Evolutionary conservation across 2,329 filamentous ascomycete genomes (phyloP).

Genomic region (Penicillium sp.): DNA sequence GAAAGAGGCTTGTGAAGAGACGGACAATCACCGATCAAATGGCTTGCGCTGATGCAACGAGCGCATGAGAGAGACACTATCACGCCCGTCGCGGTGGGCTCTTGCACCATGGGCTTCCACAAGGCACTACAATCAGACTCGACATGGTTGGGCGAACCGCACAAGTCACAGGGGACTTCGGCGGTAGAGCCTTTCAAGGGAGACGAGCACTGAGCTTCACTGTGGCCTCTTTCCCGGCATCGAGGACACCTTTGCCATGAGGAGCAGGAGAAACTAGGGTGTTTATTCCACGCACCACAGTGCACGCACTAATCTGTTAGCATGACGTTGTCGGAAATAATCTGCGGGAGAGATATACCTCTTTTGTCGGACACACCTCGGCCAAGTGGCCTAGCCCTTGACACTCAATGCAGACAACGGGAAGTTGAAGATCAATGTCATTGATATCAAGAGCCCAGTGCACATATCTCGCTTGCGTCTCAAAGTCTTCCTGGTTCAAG

Average conservation of each 20-base stretch:
- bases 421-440: constrained; percentile 41
- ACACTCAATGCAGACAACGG: constrained; percentile 45
- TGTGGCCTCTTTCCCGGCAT: constrained; percentile 64
- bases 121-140: constrained; percentile 60
- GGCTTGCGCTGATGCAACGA: constrained; percentile 43
- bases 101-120: constrained; percentile 49
- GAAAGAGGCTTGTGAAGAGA: constrained; percentile 26
- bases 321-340: background rate
- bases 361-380: constrained; percentile 43
- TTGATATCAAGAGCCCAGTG: constrained; percentile 40
- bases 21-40: constrained; percentile 48
- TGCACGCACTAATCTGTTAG: constrained; percentile 36
- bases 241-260: constrained; percentile 47
- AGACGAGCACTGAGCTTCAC: constrained; percentile 52
- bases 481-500: constrained; percentile 39
- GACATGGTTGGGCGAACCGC: constrained; percentile 55
- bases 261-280: constrained; percentile 42
- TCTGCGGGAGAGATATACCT: constrained; percentile 29
- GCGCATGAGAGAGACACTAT: constrained; percentile 46
- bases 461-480: constrained; percentile 40
- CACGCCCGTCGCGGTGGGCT: constrained; percentile 28
- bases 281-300: constrained; percentile 43
- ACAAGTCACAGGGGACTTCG: constrained; percentile 61
- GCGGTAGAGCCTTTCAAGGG: constrained; percentile 56
- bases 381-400: constrained; percentile 44